Conservation (phyloP, 768 basidiomycete genomes). For the Leccinum arenicola region DNA sequence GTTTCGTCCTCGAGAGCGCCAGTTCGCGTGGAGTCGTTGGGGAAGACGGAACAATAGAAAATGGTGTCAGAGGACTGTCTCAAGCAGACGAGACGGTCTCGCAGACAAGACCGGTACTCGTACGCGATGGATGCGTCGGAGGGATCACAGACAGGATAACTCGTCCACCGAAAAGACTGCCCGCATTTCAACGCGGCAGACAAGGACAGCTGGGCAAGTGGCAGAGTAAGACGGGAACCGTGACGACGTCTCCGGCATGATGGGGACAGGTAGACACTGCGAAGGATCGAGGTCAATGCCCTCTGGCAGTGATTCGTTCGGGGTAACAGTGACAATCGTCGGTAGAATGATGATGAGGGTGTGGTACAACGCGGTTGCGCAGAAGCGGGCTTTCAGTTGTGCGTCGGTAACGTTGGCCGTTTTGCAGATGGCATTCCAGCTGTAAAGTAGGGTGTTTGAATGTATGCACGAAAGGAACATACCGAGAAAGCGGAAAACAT, state of each 20-base stretch:
- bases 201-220: constrained; percentile 71
- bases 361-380: constrained; percentile 69
- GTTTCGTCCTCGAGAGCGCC: constrained; percentile 58
- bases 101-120: constrained; percentile 79
- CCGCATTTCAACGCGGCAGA: constrained; percentile 77
- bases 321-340: constrained; percentile 22
- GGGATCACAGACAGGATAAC: constrained; percentile 27
- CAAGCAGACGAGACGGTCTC: constrained; percentile 81
- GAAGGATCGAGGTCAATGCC: constrained; percentile 55
- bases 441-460: constrained; percentile 28
- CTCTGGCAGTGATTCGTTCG: constrained; percentile 37
- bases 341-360: constrained; percentile 53
- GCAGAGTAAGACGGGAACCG: constrained; percentile 69
- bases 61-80: constrained; percentile 64
- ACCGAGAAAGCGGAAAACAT: constrained; percentile 28
- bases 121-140: constrained; percentile 30
- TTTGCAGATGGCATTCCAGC: constrained; percentile 75
- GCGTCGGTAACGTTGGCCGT: constrained; percentile 76
- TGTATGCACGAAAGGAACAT: background rate
- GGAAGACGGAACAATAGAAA: constrained; percentile 71
- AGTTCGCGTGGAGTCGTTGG: constrained; percentile 35
- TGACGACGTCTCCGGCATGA: constrained; percentile 56
- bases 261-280: constrained; percentile 57
- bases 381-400: constrained; percentile 69
- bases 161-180: constrained; percentile 83